Evolutionary conservation across 495 filamentous ascomycete genomes (phyloP).

Genomic region (Penicillium alfredii): DNA sequence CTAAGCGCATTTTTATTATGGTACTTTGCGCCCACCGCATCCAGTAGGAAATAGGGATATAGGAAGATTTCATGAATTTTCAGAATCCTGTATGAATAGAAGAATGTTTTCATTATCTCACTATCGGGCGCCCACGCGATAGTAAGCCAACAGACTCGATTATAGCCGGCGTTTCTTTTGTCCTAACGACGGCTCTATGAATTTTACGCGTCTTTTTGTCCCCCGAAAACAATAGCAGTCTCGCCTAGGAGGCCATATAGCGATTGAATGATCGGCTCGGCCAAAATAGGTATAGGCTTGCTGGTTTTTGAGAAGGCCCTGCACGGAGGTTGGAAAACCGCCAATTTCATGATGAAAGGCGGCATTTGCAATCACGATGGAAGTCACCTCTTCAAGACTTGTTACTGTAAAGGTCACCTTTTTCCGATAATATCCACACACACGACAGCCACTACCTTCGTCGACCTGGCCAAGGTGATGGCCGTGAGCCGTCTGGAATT

Average conservation of each 20-base stretch:
- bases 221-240: slow-evolving; percentile 10
- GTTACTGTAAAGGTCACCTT: slow-evolving; percentile 9
- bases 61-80: too few species aligned
- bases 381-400: slow-evolving; percentile 14
- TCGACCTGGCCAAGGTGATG: slow-evolving; percentile 8
- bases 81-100: too few species aligned
- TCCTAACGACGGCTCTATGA: slow-evolving; percentile 2
- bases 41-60: too few species aligned
- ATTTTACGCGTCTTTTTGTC: slow-evolving; percentile 3
- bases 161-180: slow-evolving; percentile 3
- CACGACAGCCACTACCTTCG: slow-evolving; percentile 11
- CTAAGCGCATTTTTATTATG: too few species aligned
- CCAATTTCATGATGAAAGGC: slow-evolving; percentile 10
- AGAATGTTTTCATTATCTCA: too few species aligned
- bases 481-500: slow-evolving; percentile 6
- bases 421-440: slow-evolving; percentile 18
- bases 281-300: slow-evolving; percentile 13
- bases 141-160: not conserved
- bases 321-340: slow-evolving; percentile 16
- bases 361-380: slow-evolving; percentile 6
- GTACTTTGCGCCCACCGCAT: too few species aligned
- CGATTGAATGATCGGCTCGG: slow-evolving; percentile 13
- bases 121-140: not conserved
- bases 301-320: slow-evolving; percentile 11
- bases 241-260: slow-evolving; percentile 7